Conservation (phyloP, 495 filamentous ascomycete species). For the Xylaria curta region DNA sequence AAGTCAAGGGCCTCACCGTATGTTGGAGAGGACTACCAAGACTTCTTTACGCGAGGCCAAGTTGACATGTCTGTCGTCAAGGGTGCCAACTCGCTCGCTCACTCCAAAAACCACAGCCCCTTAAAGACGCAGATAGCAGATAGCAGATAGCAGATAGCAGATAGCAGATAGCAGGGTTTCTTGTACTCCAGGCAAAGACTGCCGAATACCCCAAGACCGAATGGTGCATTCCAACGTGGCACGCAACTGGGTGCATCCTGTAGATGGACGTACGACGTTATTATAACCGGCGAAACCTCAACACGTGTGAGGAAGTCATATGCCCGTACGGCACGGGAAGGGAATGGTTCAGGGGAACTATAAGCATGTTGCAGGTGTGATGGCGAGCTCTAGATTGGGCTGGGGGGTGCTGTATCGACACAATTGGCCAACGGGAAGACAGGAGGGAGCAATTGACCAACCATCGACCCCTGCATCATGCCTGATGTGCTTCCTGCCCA, state of each 20-base stretch:
- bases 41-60: not conserved
- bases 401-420: not conserved
- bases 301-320: slow-evolving; percentile 26
- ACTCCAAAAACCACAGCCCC: slow-evolving; percentile 6
- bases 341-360: not conserved
- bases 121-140: slow-evolving; percentile 11
- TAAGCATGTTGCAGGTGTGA: slow-evolving; percentile 22
- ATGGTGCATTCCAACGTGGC: slow-evolving; percentile 25
- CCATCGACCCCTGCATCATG: not conserved
- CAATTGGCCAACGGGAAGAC: not conserved
- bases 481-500: not conserved
- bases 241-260: not conserved
- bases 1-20: slow-evolving; percentile 7
- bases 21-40: not conserved
- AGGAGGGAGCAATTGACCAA: slow-evolving; percentile 16
- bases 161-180: slow-evolving; percentile 1
- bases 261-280: slow-evolving; percentile 12
- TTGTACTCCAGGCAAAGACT: not conserved
- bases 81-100: not conserved
- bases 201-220: slow-evolving; percentile 11
- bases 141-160: slow-evolving; percentile 14
- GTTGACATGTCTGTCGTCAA: not conserved
- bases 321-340: not conserved
- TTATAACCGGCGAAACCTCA: slow-evolving; percentile 13
- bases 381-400: slow-evolving; percentile 5